Conservation (phyloP, 2,329 filamentous ascomycete species). For the Diaporthe sp. region DNA sequence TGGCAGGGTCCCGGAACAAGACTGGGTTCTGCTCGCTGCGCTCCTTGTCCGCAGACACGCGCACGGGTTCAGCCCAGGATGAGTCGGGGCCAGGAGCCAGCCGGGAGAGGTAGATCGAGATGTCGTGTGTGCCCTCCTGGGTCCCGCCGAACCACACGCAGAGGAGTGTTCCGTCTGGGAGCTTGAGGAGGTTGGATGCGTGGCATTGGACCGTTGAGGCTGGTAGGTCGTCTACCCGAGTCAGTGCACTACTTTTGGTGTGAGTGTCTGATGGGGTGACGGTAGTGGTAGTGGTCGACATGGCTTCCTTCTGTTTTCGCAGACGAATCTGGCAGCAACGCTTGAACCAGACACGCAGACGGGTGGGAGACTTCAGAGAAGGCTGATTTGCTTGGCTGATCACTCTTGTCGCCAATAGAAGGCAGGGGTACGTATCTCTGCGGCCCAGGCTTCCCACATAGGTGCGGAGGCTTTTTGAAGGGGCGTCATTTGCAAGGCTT, state of each 20-base stretch:
- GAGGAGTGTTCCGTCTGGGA: constrained; percentile 56
- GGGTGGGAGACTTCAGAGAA: background rate
- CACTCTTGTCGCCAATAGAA: background rate
- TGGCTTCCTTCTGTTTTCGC: background rate
- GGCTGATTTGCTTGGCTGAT: constrained; percentile 11
- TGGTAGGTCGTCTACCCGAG: constrained; percentile 46
- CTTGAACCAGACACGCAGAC: background rate
- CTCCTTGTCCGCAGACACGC: constrained; percentile 54
- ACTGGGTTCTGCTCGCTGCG: constrained; percentile 62
- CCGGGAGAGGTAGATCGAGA: constrained; percentile 59
- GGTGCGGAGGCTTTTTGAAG: constrained; percentile 21
- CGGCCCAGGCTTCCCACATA: background rate
- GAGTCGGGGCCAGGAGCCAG: constrained; percentile 46
- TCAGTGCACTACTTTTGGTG: background rate
- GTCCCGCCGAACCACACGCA: constrained; percentile 62
- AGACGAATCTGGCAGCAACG: background rate
- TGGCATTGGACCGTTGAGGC: constrained; percentile 59
- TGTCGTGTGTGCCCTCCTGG: constrained; percentile 60
- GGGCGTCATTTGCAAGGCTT: too few species aligned
- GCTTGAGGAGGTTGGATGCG: constrained; percentile 59
- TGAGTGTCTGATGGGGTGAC: constrained; percentile 12
- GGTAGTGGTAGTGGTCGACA: constrained; percentile 13
- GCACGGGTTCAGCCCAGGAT: constrained; percentile 52
- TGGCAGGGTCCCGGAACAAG: constrained; percentile 49
- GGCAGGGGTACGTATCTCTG: background rate